Percentiles rank a stretch among this genome's conserved stretches.
Conservation (phyloP, 352 stramenopile species). For the Pythium phragmitis region DNA sequence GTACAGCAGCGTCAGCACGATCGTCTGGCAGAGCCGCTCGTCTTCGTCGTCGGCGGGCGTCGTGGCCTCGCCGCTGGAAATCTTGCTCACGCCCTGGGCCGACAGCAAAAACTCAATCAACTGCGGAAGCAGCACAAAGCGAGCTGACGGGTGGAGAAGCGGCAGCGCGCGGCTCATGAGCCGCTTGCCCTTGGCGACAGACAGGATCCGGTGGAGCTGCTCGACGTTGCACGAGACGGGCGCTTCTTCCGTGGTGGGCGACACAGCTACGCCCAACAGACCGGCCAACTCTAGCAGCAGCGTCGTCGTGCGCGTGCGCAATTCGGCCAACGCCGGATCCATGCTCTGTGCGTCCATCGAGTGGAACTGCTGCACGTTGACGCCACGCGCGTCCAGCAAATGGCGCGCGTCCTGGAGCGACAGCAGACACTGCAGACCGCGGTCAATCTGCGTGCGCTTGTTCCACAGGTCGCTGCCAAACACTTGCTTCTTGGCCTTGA, state of each 20-base stretch:
- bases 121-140: slow-evolving; percentile 71
- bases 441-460: slow-evolving; percentile 70
- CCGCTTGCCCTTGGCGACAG: slow-evolving; percentile 64
- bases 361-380: slow-evolving; percentile 88
- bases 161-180: slow-evolving; percentile 76
- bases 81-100: slow-evolving; percentile 35
- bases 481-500: slow-evolving; percentile 70
- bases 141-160: slow-evolving; percentile 74
- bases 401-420: slow-evolving; percentile 82
- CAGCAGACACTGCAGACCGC: slow-evolving; percentile 71
- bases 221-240: slow-evolving; percentile 51
- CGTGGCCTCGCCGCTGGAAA: slow-evolving; percentile 14
- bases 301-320: slow-evolving; percentile 65
- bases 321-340: slow-evolving; percentile 62
- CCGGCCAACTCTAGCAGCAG: slow-evolving; percentile 67
- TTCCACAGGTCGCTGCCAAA: slow-evolving; percentile 75
- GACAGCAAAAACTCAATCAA: slow-evolving; percentile 66
- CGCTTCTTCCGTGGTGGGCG: background rate
- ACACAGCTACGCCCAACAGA: slow-evolving; percentile 53
- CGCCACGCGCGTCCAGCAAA: slow-evolving; percentile 73
- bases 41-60: slow-evolving; percentile 41
- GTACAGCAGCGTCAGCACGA: slow-evolving; percentile 82
- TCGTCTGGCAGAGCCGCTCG: slow-evolving; percentile 70
- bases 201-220: slow-evolving; percentile 60
- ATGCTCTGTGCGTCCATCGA: slow-evolving; percentile 70